These are phyloP conservation scores for Aquanectria penicillioides DNA, from an alignment of 2,329 filamentous ascomycete species.

Conservation along the genomic window DNA sequence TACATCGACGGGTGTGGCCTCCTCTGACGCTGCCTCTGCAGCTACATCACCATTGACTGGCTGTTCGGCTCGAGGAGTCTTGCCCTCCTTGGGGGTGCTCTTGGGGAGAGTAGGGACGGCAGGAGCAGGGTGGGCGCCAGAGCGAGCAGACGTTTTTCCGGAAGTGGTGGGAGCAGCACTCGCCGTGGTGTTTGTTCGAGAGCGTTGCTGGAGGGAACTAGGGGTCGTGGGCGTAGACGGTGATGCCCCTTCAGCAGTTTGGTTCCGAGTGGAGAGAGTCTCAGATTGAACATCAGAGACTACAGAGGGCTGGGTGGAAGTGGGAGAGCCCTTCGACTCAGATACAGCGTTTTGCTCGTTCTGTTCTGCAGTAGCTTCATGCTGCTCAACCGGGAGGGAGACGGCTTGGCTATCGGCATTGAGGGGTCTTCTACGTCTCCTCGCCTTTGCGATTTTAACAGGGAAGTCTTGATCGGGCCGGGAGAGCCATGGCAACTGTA, in stretches of 20 bases:
- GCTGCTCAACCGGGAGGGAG: constrained; percentile 54
- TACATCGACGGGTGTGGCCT: constrained; percentile 21
- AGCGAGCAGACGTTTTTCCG: constrained; percentile 43
- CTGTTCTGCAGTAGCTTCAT: constrained; percentile 45
- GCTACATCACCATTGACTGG: constrained; percentile 32
- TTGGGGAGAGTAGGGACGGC: constrained; percentile 60
- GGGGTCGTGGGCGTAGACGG: constrained; percentile 50
- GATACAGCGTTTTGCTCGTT: constrained; percentile 28
- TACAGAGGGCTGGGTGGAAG: constrained; percentile 27
- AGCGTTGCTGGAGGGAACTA: constrained; percentile 35
- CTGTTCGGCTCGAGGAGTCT: constrained; percentile 40
- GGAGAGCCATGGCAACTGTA: constrained; percentile 68
- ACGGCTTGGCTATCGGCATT: constrained; percentile 51
- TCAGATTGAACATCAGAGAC: constrained; percentile 29
- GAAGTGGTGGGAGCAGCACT: constrained; percentile 38
- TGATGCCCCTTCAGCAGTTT: constrained; percentile 45
- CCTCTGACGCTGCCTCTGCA: constrained; percentile 25
- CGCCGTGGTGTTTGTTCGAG: constrained; percentile 38
- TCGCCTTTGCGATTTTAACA: constrained; percentile 47
- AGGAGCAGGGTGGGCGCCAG: constrained; percentile 53
- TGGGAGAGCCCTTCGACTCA: constrained; percentile 28
- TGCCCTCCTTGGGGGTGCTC: constrained; percentile 43
- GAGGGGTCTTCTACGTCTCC: constrained; percentile 55
- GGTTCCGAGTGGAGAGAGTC: constrained; percentile 32
- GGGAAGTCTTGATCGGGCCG: constrained; percentile 63